Percentiles rank a stretch among this genome's conserved stretches.
These are phyloP conservation scores for Dunaliella primolecta DNA, from an alignment of 139 green algal species.

Conservation along the genomic window DNA sequence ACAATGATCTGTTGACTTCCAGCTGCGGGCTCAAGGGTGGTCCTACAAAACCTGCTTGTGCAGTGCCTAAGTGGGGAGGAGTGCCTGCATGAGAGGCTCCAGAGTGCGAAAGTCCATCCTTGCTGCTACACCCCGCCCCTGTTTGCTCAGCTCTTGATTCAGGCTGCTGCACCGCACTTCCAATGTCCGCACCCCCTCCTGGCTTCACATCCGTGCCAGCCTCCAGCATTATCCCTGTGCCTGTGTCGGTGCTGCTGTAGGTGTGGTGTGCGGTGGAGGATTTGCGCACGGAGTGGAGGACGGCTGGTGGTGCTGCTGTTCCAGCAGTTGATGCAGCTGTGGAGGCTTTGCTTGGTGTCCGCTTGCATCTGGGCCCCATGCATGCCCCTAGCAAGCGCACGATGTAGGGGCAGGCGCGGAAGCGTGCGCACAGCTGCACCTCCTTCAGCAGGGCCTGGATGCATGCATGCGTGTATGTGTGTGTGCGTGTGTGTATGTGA, in stretches of 20 bases:
- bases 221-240: neutral
- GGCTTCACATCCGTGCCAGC: neutral
- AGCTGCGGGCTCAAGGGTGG: no score
- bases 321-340: neutral
- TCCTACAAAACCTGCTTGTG: no score
- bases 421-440: conserved; percentile 52
- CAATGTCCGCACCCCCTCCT: no score
- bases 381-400: neutral
- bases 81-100: no score
- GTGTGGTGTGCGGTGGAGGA: neutral
- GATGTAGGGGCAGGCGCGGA: conserved; percentile 21
- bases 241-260: neutral
- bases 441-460: conserved; percentile 56
- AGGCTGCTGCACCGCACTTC: no score
- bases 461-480: neutral
- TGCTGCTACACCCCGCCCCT: no score
- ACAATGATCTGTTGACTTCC: no score
- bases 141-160: no score
- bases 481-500: neutral
- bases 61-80: no score
- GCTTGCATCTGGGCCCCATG: neutral
- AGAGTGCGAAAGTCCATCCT: no score
- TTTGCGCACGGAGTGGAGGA: neutral
- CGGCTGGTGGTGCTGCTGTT: no score
- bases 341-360: neutral